Evolutionary conservation across 352 stramenopile species (phyloP), one percentile per base, ranked within the genome.

Genomic region (Globisporangium cylindrosporum): DNA sequence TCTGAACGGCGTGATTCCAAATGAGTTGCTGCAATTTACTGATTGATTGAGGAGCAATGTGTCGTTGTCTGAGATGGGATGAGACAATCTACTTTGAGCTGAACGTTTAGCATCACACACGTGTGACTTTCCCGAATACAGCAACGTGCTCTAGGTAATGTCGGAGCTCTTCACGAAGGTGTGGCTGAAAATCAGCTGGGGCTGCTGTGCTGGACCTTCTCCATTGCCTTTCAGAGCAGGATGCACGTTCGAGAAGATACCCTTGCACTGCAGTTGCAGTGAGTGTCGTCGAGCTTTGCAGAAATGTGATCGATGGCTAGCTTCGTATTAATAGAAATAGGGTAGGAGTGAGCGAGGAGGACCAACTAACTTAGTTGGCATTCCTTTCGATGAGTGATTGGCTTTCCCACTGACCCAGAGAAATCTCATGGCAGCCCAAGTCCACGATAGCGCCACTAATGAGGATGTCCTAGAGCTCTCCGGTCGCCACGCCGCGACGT

Each of bases 401-500:
- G 2, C 25, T 20, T 24, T 1, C 32, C 22, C 56, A 24, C 5
- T 56, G 29, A 18, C 1, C 38, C 14, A 46, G 12, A 18, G 12
- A 46, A 20, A 46, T 6, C 4, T 46, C 12, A 46, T 46, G 38
- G 38, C 38, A 20, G 38, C 12, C 12, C 12, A 5, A 46, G 12
- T 46, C 38, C 29, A 36, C 8, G 65, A 51, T 15, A 25, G 20
- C 49, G 56, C 4, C 32, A 22, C 41, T 49, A n/a, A 51, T 9
- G 56, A 12, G 22, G 25, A 34, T 3, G 49, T 29, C 8, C 20
- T 70, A 25, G 20, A 51, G 22, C 34, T 70, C 51, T 8, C n/a
- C 0, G 67, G 61, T 14, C 62, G 64, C 7, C 76, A 70, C 2
- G 34, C 25, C 27, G 72, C 74, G n/a, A 81, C 74, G 1, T 54